A percentile compares a stretch with the other conserved stretches of the same genome.
Conservation (phyloP, 2,329 filamentous ascomycete genomes). For the Trichoderma gracile region DNA sequence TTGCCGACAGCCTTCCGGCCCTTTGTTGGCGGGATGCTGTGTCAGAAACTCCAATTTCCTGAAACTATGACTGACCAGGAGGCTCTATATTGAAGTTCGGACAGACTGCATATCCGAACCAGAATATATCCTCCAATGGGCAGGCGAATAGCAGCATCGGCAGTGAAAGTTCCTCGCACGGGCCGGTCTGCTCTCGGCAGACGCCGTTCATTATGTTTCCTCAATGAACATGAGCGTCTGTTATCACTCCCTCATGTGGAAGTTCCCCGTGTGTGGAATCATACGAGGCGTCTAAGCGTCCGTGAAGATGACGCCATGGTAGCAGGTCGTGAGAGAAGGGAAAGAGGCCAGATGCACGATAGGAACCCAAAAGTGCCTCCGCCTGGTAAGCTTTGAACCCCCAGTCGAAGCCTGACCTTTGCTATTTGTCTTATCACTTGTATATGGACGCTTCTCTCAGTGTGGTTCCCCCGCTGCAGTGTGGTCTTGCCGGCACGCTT, state of each 20-base stretch:
- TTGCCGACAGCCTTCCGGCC: background rate
- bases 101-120: background rate
- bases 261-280: background rate
- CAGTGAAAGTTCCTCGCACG: background rate
- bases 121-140: slow-evolving; percentile 15
- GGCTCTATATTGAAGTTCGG: background rate
- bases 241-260: background rate
- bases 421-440: no score
- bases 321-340: background rate
- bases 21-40: background rate
- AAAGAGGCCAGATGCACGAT: background rate
- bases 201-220: background rate
- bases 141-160: background rate
- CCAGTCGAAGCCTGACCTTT: no score
- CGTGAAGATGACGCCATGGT: background rate
- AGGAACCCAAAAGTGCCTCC: background rate
- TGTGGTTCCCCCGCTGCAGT: no score
- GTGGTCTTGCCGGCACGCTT: background rate
- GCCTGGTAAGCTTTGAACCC: background rate
- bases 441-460: background rate
- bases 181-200: no score
- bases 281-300: background rate
- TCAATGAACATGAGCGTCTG: background rate
- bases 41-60: background rate
- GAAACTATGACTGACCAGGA: background rate